Percentiles rank a stretch among this genome's conserved stretches.
Evolutionary conservation across 2,329 filamentous ascomycete species (phyloP).

Genomic region (Furcasterigmium furcatum): DNA sequence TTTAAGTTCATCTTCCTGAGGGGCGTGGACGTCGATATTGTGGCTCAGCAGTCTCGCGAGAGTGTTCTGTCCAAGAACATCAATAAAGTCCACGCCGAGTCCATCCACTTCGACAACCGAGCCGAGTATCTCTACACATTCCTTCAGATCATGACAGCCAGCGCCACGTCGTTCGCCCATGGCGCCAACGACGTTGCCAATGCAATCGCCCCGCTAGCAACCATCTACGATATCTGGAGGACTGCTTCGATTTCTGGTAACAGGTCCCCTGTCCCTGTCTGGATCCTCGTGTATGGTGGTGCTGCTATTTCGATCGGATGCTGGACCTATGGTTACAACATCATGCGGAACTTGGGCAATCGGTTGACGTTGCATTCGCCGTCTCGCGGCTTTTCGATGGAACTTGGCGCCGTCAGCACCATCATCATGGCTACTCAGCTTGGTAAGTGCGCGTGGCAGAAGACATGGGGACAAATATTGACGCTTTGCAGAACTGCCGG

Average conservation of each 20-base stretch:
- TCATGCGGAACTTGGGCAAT: slow-evolving; percentile 62
- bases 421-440: slow-evolving; percentile 8
- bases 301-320: slow-evolving; percentile 51
- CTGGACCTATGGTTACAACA: slow-evolving; percentile 61
- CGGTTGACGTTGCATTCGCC: slow-evolving; percentile 61
- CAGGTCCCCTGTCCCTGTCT: slow-evolving; percentile 51
- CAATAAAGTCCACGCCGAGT: slow-evolving; percentile 52
- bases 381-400: slow-evolving; percentile 56
- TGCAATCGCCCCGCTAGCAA: slow-evolving; percentile 59
- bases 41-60: slow-evolving; percentile 28
- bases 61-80: slow-evolving; percentile 48
- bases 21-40: slow-evolving; percentile 40
- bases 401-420: slow-evolving; percentile 30
- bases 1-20: slow-evolving; percentile 42
- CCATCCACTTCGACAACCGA: slow-evolving; percentile 58
- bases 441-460: neutral
- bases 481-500: slow-evolving; percentile 43
- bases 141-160: slow-evolving; percentile 56
- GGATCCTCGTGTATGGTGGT: slow-evolving; percentile 56
- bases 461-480: neutral
- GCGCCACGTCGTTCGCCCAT: slow-evolving; percentile 62
- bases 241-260: slow-evolving; percentile 28
- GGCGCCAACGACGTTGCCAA: slow-evolving; percentile 65
- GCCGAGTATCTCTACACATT: slow-evolving; percentile 58
- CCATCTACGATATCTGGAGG: slow-evolving; percentile 58